Evolutionary conservation across 345 rosid genomes (phyloP), one percentile per base, ranked within the genome.

Genomic region (Eucalyptus cladocalyx): DNA sequence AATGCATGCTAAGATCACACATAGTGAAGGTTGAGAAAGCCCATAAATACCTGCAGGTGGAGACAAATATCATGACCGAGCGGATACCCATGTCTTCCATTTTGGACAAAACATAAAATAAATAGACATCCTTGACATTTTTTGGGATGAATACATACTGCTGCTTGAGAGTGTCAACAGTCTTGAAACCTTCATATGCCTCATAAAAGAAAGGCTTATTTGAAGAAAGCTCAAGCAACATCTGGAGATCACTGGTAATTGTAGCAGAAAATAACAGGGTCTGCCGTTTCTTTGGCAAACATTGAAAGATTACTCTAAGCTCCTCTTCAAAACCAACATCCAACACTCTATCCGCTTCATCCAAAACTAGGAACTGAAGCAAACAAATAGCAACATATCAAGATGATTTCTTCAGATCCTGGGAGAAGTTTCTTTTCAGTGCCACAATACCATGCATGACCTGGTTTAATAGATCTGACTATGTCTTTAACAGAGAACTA

Each of bases 301-400:
- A 95, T 60, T 93, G 93, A 76, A 98, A 98, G 17, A 98, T 89
- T 3, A 92, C 94, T 47, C 95, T 91, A 88, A 98, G 86, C 89
- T 97, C 99, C 90, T 95, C 99, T 91, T 98, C 96, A 92, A 98
- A 98, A 60, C 99, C 99, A 90, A 93, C 97, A 92, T 98, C 99
- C 93, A 98, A 93, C 80, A 98, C 97, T 94, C 99, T 94, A 91
- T 98, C 99, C 21, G 99, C 99, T 91, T 98, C 99, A 65, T 98
- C 99, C 94, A 98, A 90, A 87, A 98, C 99, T 83, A 98, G 93
- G 92, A 95, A 95, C 99, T 95, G 87, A 87, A 87, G 88, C 24
- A 50, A 53, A 53, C 88, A 37, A 16, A 54, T 5, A 87, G 32
- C 7, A 51, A 87, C 17, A 87, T 40, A 34, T 51, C 88, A 87